Conservation (phyloP, 352 stramenopile genomes). For the Thalassiosira livingstoniorum region DNA sequence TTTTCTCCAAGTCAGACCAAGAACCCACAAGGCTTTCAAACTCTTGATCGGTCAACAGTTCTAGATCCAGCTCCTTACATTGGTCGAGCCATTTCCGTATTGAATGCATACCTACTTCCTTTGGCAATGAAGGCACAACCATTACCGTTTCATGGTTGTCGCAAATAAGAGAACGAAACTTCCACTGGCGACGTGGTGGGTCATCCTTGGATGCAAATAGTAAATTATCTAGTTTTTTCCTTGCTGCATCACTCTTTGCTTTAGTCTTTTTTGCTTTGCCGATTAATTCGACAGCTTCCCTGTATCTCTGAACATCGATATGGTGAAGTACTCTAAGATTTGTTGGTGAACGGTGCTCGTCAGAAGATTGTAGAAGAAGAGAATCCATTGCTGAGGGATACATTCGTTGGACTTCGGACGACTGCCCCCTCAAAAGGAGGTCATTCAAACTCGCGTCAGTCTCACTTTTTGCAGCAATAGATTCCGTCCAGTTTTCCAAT, state of each 20-base stretch:
- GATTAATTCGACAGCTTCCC: constrained; percentile 32
- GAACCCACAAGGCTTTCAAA: constrained; percentile 36
- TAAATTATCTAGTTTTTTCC: constrained; percentile 41
- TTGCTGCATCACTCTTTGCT: constrained; percentile 34
- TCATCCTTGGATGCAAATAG: constrained; percentile 23
- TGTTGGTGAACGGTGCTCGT: neutral
- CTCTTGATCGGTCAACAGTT: constrained; percentile 39
- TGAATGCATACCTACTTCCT: constrained; percentile 11
- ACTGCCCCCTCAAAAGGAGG: no score
- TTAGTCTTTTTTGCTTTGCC: constrained; percentile 34
- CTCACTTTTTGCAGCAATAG: no score
- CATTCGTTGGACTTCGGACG: no score
- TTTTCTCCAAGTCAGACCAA: constrained; percentile 37
- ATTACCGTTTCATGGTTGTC: constrained; percentile 38
- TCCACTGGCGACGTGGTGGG: constrained; percentile 27
- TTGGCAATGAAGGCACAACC: constrained; percentile 24
- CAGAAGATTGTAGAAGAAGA: no score
- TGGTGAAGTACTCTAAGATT: constrained; percentile 40
- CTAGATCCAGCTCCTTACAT: constrained; percentile 17
- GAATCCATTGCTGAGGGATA: no score
- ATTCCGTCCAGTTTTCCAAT: no score
- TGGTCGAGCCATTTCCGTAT: neutral
- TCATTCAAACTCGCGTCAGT: no score
- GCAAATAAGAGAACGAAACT: constrained; percentile 41
- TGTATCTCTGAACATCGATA: constrained; percentile 47